These are phyloP conservation scores for Hanseniaspora taiwanica DNA, from an alignment of 805 yeast species.

Conservation along the genomic window DNA sequence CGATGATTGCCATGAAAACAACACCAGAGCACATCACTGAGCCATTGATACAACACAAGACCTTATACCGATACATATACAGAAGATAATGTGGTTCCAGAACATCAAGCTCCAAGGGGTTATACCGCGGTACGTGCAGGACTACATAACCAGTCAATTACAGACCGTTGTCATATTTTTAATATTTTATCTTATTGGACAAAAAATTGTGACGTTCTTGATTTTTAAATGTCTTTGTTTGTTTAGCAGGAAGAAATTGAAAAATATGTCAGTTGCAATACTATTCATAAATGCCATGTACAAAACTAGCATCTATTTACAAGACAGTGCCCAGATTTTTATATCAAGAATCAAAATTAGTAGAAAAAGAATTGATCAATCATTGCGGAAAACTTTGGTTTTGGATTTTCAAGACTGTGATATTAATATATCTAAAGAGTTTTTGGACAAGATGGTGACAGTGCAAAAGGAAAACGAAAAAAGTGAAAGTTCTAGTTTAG, in stretches of 20 bases:
- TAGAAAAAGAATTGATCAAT: slow-evolving; percentile 4
- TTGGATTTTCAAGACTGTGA: slow-evolving; percentile 2
- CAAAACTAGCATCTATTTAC: not conserved
- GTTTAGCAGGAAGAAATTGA: not conserved
- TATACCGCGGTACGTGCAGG: not conserved
- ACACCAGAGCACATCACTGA: too few relatives aligned
- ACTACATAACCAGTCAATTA: not conserved
- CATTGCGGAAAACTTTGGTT: slow-evolving; percentile 1
- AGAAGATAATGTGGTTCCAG: not conserved
- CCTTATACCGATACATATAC: not conserved
- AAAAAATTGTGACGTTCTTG: slow-evolving; percentile 2
- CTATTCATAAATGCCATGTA: slow-evolving; percentile 1
- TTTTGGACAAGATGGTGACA: not conserved
- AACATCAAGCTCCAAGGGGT: not conserved
- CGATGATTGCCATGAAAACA: too few relatives aligned
- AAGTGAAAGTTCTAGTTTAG: not conserved
- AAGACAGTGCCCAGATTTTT: not conserved
- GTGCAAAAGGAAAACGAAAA: not conserved
- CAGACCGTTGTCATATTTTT: not conserved
- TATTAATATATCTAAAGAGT: not conserved
- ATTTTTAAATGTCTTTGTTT: not conserved
- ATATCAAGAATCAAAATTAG: slow-evolving; percentile 3
- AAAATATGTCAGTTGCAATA: slow-evolving; percentile 1
- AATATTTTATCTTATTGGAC: not conserved
- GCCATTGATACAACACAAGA: too few relatives aligned